These are phyloP conservation scores for Stachybotrys chlorohalonatus DNA, from an alignment of 2,329 filamentous ascomycete species.

Conservation along the genomic window DNA sequence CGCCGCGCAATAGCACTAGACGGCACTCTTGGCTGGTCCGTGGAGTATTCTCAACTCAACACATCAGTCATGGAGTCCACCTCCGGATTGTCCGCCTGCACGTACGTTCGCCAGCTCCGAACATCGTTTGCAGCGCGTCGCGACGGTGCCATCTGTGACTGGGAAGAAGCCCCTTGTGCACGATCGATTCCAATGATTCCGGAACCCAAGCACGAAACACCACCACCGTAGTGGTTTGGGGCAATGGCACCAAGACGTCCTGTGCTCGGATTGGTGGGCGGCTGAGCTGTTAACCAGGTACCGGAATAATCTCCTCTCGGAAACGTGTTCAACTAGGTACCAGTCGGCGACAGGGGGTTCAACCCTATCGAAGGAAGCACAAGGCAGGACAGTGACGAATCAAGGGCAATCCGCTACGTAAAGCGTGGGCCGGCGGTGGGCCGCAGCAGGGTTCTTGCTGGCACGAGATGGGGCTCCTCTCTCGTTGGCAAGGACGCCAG, in stretches of 20 bases:
- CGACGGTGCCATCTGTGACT: not conserved
- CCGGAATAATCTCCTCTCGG: too few relatives aligned
- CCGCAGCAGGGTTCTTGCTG: not conserved
- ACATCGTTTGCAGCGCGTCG: not conserved
- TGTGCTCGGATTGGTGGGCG: not conserved
- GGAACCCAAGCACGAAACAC: not conserved
- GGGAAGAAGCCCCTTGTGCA: not conserved
- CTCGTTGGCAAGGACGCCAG: constrained; percentile 9
- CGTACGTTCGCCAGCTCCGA: not conserved
- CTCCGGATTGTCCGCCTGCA: too few relatives aligned
- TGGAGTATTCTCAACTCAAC: not conserved
- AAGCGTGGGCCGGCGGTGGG: not conserved
- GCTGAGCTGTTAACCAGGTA: too few relatives aligned
- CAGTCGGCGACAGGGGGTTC: not conserved
- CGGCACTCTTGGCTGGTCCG: not conserved
- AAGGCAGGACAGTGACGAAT: not conserved
- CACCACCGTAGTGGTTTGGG: not conserved
- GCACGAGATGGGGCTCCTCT: not conserved
- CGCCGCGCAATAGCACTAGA: not conserved
- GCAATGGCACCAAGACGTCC: not conserved
- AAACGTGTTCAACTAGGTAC: not conserved
- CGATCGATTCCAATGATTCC: not conserved
- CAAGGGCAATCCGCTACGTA: not conserved
- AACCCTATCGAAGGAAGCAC: not conserved
- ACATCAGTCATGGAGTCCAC: too few relatives aligned